Evolutionary conservation across 352 stramenopile genomes (phyloP).

Genomic region (Phytopythium ostracodes): DNA sequence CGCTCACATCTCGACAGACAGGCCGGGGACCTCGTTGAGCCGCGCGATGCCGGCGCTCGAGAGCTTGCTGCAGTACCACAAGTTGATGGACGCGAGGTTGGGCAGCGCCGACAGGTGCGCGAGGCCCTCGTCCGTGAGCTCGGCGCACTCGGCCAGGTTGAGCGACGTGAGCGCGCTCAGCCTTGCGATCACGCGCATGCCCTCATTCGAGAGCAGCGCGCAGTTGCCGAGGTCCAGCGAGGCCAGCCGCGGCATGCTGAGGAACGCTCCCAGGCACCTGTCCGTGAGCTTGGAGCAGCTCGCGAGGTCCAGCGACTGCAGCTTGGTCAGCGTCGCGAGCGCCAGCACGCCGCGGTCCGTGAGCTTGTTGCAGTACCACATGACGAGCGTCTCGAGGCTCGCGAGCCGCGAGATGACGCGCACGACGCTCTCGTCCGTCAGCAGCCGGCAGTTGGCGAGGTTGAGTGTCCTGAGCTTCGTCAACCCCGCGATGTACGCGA

Average conservation of each 20-base stretch:
- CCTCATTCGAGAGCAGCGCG: slow-evolving; percentile 58
- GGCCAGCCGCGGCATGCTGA: slow-evolving; percentile 41
- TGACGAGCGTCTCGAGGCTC: slow-evolving; percentile 53
- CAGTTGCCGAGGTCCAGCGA: slow-evolving; percentile 84
- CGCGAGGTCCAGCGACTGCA: slow-evolving; percentile 69
- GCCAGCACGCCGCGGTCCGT: slow-evolving; percentile 51
- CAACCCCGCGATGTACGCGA: slow-evolving; percentile 37
- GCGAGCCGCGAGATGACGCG: slow-evolving; percentile 39
- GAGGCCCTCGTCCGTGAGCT: slow-evolving; percentile 64
- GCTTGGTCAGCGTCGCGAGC: slow-evolving; percentile 34
- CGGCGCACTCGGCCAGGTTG: slow-evolving; percentile 67
- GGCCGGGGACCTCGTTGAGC: slow-evolving; percentile 33
- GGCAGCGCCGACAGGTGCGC: slow-evolving; percentile 36
- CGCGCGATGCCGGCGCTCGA: slow-evolving; percentile 47
- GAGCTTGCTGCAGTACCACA: slow-evolving; percentile 83
- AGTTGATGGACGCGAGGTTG: slow-evolving; percentile 59
- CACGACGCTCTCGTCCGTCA: slow-evolving; percentile 50
- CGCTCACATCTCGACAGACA: slow-evolving; percentile 34
- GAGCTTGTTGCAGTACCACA: slow-evolving; percentile 87
- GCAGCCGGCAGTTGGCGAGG: slow-evolving; percentile 70
- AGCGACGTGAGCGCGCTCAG: slow-evolving; percentile 57
- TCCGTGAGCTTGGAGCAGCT: slow-evolving; percentile 74
- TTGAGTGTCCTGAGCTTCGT: slow-evolving; percentile 67
- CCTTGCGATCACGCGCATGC: slow-evolving; percentile 39
- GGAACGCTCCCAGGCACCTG: slow-evolving; percentile 39